Conservation (phyloP, 768 basidiomycete genomes). For the Suillus hirtellus region DNA sequence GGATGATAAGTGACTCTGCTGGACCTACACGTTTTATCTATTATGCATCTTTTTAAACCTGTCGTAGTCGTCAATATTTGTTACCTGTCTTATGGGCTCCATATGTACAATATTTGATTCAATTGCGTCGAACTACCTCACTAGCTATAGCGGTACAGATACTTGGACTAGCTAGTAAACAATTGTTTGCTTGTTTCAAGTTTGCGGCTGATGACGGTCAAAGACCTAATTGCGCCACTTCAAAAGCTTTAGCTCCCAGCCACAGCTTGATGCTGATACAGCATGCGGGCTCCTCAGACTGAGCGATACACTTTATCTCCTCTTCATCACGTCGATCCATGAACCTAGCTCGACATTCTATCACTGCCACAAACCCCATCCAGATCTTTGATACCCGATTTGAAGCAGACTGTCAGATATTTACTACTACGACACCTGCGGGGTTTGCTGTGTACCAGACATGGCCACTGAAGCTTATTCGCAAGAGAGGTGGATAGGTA, state of each 20-base stretch:
- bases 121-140: neutral
- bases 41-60: conserved; percentile 26
- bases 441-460: conserved; percentile 84
- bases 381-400: conserved; percentile 78
- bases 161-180: conserved; percentile 6
- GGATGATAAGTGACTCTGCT: conserved; percentile 19
- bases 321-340: conserved; percentile 44
- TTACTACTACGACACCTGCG: conserved; percentile 74
- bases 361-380: conserved; percentile 73
- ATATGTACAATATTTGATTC: conserved; percentile 20
- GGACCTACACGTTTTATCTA: conserved; percentile 25
- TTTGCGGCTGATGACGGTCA: neutral
- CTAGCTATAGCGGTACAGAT: conserved; percentile 1
- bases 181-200: conserved; percentile 1
- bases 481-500: conserved; percentile 70
- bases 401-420: conserved; percentile 78
- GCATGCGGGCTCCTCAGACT: conserved; percentile 18
- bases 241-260: conserved; percentile 10
- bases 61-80: conserved; percentile 17
- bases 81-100: conserved; percentile 16
- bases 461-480: conserved; percentile 73
- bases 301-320: conserved; percentile 10
- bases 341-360: conserved; percentile 86
- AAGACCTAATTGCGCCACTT: conserved; percentile 7
- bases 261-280: conserved; percentile 14